Conservation (phyloP, 1,139 yeast genomes). For the Arxiozyma slooffiae region DNA sequence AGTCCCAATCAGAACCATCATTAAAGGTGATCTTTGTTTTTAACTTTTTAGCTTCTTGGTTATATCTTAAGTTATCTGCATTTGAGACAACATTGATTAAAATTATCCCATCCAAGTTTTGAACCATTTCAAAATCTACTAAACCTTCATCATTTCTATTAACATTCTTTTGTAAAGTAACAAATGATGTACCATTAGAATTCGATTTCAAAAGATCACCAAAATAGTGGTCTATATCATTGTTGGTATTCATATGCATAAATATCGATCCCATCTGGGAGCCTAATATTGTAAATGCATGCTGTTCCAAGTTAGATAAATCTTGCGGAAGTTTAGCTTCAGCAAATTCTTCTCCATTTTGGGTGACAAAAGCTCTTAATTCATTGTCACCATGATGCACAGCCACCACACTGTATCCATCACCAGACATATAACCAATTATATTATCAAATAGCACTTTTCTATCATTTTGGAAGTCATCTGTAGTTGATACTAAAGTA, state of each 20-base stretch:
- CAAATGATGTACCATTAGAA: conserved; percentile 92
- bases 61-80: conserved; percentile 23
- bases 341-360: conserved; percentile 75
- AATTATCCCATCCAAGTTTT: conserved; percentile 81
- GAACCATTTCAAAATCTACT: conserved; percentile 82
- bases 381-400: conserved; percentile 34
- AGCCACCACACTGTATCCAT: conserved; percentile 67
- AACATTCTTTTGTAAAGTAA: conserved; percentile 58
- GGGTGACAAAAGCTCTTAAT: conserved; percentile 64
- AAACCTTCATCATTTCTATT: conserved; percentile 65
- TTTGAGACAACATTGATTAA: conserved; percentile 62
- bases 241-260: conserved; percentile 68
- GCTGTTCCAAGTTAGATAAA: conserved; percentile 44
- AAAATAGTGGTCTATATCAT: conserved; percentile 44
- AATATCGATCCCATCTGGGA: conserved; percentile 67
- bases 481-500: conserved; percentile 42
- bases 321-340: conserved; percentile 71
- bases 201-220: conserved; percentile 87
- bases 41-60: conserved; percentile 42
- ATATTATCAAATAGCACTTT: conserved; percentile 40
- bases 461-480: conserved; percentile 39
- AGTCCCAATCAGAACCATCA: conserved; percentile 87
- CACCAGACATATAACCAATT: conserved; percentile 56
- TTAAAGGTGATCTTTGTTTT: conserved; percentile 73
- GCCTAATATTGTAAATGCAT: conserved; percentile 79